Percentiles rank a stretch among this genome's conserved stretches.
Conservation (phyloP, 2,329 filamentous ascomycete species). For the Dissoconium aciculare region DNA sequence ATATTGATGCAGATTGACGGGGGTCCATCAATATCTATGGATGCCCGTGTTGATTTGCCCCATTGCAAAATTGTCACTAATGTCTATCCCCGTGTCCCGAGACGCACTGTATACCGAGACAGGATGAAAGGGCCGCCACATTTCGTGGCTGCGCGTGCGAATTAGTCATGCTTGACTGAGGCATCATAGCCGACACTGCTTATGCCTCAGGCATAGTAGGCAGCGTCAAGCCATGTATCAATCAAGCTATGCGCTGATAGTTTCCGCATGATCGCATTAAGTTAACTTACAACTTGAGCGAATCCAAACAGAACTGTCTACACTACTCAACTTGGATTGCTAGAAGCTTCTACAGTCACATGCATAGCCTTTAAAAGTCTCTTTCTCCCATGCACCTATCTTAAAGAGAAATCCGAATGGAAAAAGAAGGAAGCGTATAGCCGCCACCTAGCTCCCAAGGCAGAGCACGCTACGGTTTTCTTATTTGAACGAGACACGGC, state of each 20-base stretch:
- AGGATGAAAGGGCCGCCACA: background rate
- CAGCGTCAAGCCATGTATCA: background rate
- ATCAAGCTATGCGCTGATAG: too few relatives aligned
- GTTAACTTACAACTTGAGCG: too few relatives aligned
- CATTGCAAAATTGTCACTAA: too few relatives aligned
- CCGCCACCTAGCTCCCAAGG: background rate
- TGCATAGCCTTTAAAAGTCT: background rate
- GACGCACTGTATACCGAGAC: conserved; percentile 1
- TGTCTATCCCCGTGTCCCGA: background rate
- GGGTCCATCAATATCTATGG: too few relatives aligned
- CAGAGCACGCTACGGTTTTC: conserved; percentile 1
- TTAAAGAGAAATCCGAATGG: background rate
- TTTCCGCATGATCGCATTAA: too few relatives aligned
- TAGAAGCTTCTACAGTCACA: conserved; percentile 1
- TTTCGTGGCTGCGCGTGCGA: background rate
- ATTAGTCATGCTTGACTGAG: too few relatives aligned
- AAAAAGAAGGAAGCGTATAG: conserved; percentile 1
- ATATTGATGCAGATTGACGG: too few relatives aligned
- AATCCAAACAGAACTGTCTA: background rate
- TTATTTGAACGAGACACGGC: conserved; percentile 1
- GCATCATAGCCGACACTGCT: too few relatives aligned
- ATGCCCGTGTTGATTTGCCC: too few relatives aligned
- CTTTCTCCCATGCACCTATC: background rate
- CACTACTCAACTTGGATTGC: background rate
- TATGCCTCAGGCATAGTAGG: background rate